Conservation (phyloP, 2,329 filamentous ascomycete genomes). For the Keithomyces neogunnii region DNA sequence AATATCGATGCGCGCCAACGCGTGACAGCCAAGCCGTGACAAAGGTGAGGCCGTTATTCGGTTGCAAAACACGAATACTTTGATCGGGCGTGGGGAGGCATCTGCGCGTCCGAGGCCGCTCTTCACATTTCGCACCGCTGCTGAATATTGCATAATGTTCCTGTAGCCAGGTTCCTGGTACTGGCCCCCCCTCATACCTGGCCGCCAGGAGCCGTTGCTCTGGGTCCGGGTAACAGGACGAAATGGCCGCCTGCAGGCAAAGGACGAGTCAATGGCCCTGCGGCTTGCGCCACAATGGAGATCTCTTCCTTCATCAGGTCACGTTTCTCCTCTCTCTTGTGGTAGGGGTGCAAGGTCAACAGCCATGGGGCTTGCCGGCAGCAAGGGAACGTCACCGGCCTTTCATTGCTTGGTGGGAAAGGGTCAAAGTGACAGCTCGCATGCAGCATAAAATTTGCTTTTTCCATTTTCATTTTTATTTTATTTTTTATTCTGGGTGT, state of each 20-base stretch:
- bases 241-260: not conserved
- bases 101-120: not conserved
- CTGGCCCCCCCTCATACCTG: no score
- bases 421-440: conserved; percentile 17
- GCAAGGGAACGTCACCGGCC: not conserved
- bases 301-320: not conserved
- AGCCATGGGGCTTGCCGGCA: not conserved
- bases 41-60: no score
- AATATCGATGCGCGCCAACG: no score
- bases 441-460: conserved; percentile 11
- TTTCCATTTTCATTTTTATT: not conserved
- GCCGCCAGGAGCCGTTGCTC: not conserved
- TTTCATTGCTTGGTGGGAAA: not conserved
- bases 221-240: not conserved
- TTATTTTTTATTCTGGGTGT: not conserved
- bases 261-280: not conserved
- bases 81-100: no score
- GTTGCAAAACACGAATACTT: no score
- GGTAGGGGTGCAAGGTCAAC: no score
- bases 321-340: no score
- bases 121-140: not conserved
- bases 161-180: not conserved
- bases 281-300: not conserved
- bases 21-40: no score
- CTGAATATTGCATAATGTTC: not conserved